Base-by-base conservation (phyloP, 2,329 filamentous ascomycete species). In the Polytolypa hystricis region DNA sequence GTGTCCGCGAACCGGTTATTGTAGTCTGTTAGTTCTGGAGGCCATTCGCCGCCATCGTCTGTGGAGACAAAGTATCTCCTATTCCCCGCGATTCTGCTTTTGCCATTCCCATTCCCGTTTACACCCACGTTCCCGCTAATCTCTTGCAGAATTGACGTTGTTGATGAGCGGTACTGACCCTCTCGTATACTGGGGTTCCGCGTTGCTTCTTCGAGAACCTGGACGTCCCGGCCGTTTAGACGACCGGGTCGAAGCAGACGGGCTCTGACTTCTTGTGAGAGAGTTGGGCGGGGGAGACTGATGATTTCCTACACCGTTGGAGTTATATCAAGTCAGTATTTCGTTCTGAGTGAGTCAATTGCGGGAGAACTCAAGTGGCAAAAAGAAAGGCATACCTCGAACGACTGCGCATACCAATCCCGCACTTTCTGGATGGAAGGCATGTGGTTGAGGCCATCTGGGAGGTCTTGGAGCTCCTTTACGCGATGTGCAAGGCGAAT, bases 351-450 rank as follows among this genome's bases (percentile, higher is more conserved):
- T 39, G 30, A 38, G 37, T 40, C 20, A 38, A 19, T 20, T 27
- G 41, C 39, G 30, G 42, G 23, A 38, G 23, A 31, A 35, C 25
- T 10, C 21, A 33, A 38, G 25, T 10, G 31, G 9, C 35, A 36
- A 43, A 43, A 46, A 20, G 7, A 10, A 14, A 21, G 37, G 57
- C 73, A 51, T 74, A 94, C 87, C 77, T 98, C 91, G 55, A 98
- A 98, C 35, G 91, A 98, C 67, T 98, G 91, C 46, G 89, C 91
- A 61, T 98, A 98, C 91, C 91, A 98, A 55, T 96, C 87, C 59
- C 87, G 82, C 48, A 98, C 91, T 54, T 81, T 85, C 59, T 81
- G 79, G 48, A 98, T 94, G 8, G 91, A 96, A 26, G 87, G 84
- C 91, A 98, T 96, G 49, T 96, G 87, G 58, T 85, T 94, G 43